Evolutionary conservation across 139 green algal species (phyloP), one percentile per base, ranked within the genome.

Genomic region (Closterium sp.): DNA sequence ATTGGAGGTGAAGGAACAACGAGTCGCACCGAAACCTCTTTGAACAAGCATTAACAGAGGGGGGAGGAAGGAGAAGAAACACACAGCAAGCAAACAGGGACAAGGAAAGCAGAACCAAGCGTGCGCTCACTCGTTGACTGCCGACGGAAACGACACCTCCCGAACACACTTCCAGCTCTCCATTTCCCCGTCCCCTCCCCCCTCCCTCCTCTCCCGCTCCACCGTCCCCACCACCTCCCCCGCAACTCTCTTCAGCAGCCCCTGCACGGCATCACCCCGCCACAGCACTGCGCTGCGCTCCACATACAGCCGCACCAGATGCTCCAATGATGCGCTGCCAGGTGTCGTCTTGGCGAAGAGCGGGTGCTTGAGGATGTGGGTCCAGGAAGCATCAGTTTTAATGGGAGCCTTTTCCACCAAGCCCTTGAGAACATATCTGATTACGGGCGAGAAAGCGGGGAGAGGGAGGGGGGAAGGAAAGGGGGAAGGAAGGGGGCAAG

Each of bases 271-370:
- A 32, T 93, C 89, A 21, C 95, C 43, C 93, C 98, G 97, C 97
- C 97, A 99, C 84, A 99, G 94, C 84, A 96, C 43, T 36, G 96
- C 93, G 87, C 96, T 96, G 81, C 97, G 95, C 94, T 98, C 97
- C 35, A 97, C 96, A 92, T 97, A 98, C 28, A 98, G 93, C 89
- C 93, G 93, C 1, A 97, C 89, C 87, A 99, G 91, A 90, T 98
- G 97, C n/a, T 87, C 89, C 23, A 98, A 93, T 0, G 95, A 95
- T n/a, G n/a, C n/a, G n/a, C n/a, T n/a, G n/a, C n/a, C n/a, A 9
- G 96, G 94, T 66, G 94, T 97, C 93, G 93, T 85, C 89, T 76
- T 96, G 94, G 19, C 90, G 91, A 97, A 83, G 12, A 16, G 64
- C 64, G 64, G 64, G 12, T 10, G 16, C 12, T 16, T 10, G 64